phyloP scores from a whole-genome alignment of 1,284 basidiomycete species.

The Rugiboletus extremiorientalis region DNA sequence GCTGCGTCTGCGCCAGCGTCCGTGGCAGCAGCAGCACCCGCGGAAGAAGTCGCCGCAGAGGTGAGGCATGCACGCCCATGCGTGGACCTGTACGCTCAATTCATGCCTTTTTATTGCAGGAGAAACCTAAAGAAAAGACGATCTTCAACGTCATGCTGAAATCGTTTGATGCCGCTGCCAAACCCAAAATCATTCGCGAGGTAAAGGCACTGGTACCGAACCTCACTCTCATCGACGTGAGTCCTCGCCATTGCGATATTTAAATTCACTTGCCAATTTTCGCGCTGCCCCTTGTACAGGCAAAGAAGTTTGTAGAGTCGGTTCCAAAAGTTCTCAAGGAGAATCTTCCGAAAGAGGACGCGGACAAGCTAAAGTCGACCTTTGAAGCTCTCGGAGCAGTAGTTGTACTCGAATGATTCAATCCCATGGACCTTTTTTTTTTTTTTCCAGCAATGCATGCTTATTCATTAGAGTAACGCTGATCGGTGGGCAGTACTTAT shows the following conservation, averaged over 20 bases:
- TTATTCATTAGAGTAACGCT: slow-evolving; percentile 18
- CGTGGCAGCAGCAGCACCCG: slow-evolving; percentile 45
- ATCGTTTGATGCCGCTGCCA: slow-evolving; percentile 86
- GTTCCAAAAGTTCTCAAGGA: slow-evolving; percentile 95
- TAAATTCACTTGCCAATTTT: slow-evolving; percentile 7
- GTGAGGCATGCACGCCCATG: slow-evolving; percentile 38
- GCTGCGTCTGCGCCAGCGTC: slow-evolving; percentile 66
- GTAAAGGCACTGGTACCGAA: slow-evolving; percentile 95
- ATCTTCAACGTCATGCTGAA: slow-evolving; percentile 95
- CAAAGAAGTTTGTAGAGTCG: slow-evolving; percentile 99
- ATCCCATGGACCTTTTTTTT: slow-evolving; percentile 9
- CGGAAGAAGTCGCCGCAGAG: slow-evolving; percentile 63
- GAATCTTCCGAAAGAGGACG: slow-evolving; percentile 95
- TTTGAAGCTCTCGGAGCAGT: slow-evolving; percentile 91
- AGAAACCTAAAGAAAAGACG: slow-evolving; percentile 99
- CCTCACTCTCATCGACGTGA: slow-evolving; percentile 92
- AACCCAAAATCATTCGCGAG: slow-evolving; percentile 98
- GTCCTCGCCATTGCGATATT: slow-evolving; percentile 34
- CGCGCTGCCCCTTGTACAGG: slow-evolving; percentile 50
- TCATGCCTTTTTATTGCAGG: slow-evolving; percentile 46
- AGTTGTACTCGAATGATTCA: slow-evolving; percentile 72
- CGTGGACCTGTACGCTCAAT: not conserved
- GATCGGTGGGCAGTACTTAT: slow-evolving; percentile 11
- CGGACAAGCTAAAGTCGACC: slow-evolving; percentile 92
- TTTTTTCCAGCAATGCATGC: slow-evolving; percentile 15